Conservation (phyloP, 176 grass and related monocot species). For the Paspalum notatum region DNA sequence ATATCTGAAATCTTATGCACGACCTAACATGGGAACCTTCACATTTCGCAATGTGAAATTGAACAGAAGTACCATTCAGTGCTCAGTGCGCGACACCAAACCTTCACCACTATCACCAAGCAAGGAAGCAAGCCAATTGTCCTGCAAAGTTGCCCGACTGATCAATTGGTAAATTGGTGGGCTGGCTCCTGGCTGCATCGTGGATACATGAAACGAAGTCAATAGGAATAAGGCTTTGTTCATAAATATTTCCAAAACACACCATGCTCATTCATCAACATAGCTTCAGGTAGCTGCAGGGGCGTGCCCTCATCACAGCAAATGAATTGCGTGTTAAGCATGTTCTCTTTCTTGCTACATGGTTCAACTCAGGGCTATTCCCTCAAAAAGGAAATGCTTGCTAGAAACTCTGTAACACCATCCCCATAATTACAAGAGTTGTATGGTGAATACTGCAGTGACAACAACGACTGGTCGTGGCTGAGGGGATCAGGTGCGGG, state of each 20-base stretch:
- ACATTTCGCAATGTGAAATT: neutral
- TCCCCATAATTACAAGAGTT: conserved; percentile 58
- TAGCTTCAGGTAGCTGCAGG: conserved; percentile 19
- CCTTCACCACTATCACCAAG: no score
- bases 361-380: conserved; percentile 24
- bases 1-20: neutral
- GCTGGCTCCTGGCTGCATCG: conserved; percentile 1
- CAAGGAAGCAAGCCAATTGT: neutral
- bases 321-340: conserved; percentile 37
- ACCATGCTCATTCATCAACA: neutral
- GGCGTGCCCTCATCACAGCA: conserved; percentile 16
- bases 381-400: conserved; percentile 26
- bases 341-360: conserved; percentile 40
- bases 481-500: conserved; percentile 30
- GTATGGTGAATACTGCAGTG: conserved; percentile 41
- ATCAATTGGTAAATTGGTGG: neutral
- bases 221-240: neutral
- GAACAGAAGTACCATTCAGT: neutral
- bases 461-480: conserved; percentile 16
- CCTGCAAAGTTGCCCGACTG: neutral
- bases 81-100: neutral
- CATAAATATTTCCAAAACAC: neutral
- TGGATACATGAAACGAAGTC: neutral
- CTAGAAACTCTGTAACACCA: conserved; percentile 44
- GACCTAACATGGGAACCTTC: conserved; percentile 12